Conservation (phyloP, 805 yeast genomes). For the Candida arabinofermentans region DNA sequence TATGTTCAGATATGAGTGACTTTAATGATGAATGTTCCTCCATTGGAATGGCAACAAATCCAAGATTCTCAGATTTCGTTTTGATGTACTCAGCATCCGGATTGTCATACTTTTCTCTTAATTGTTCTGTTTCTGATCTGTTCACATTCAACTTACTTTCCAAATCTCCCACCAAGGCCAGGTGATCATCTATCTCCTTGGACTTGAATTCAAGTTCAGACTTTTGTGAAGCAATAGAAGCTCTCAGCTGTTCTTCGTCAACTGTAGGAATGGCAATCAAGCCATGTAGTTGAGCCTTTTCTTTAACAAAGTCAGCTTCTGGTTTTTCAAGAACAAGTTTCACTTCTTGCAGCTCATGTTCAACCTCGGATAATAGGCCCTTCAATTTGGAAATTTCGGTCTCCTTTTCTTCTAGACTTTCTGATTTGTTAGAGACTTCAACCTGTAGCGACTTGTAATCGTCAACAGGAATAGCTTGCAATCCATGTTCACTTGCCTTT, state of each 20-base stretch:
- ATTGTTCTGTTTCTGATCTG: neutral
- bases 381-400: neutral
- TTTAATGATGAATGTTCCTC: slow-evolving; percentile 10
- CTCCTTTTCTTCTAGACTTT: neutral
- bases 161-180: slow-evolving; percentile 1
- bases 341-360: slow-evolving; percentile 8
- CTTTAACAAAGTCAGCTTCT: slow-evolving; percentile 25
- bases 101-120: slow-evolving; percentile 3
- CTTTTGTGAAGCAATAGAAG: slow-evolving; percentile 4
- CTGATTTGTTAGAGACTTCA: neutral
- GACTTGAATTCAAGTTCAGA: neutral
- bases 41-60: slow-evolving; percentile 17
- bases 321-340: slow-evolving; percentile 26
- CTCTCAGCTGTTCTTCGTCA: slow-evolving; percentile 11
- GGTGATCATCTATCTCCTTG: neutral
- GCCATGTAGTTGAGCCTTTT: slow-evolving; percentile 28
- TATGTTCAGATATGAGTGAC: neutral
- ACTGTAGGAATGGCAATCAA: slow-evolving; percentile 22
- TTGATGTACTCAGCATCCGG: slow-evolving; percentile 21
- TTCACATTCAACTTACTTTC: slow-evolving; percentile 1
- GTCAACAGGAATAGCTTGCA: slow-evolving; percentile 21
- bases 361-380: neutral
- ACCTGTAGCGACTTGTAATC: slow-evolving; percentile 19
- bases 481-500: slow-evolving; percentile 14
- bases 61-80: slow-evolving; percentile 13